Conservation (phyloP, 2,329 filamentous ascomycete species). For the Trichoderma atrobrunneum region DNA sequence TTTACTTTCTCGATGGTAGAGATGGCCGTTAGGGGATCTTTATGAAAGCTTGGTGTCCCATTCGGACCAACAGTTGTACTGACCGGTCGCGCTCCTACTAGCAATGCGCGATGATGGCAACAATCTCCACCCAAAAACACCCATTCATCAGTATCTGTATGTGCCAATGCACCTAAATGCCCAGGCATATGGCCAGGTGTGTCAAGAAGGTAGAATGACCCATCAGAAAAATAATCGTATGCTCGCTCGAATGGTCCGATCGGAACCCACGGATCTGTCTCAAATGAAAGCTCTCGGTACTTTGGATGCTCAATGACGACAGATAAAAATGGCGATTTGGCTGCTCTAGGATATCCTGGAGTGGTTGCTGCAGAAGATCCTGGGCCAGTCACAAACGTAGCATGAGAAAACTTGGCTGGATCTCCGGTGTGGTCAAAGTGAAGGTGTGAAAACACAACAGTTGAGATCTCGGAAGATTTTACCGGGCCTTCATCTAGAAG, state of each 20-base stretch:
- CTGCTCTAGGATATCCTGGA: neutral
- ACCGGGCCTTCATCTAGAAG: neutral
- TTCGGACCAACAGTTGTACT: neutral
- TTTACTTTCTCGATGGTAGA: neutral
- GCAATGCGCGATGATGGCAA: conserved; percentile 2
- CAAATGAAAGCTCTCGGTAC: conserved; percentile 10
- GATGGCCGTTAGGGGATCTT: conserved; percentile 2
- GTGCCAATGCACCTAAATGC: neutral
- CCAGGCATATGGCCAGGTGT: conserved; percentile 5
- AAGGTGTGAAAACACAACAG: conserved; percentile 6
- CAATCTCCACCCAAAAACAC: conserved; percentile 9
- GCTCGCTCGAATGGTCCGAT: neutral
- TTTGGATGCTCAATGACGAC: neutral
- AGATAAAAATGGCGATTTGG: neutral
- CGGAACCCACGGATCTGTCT: neutral
- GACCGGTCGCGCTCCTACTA: neutral
- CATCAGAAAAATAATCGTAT: conserved; percentile 6
- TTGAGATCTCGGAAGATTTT: neutral
- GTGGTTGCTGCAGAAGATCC: neutral
- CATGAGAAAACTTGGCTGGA: neutral
- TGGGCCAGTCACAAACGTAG: neutral
- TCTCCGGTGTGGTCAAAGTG: conserved; percentile 10
- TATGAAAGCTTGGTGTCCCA: conserved; percentile 1
- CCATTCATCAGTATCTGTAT: neutral
- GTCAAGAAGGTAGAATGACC: neutral